Base-by-base conservation (phyloP, 139 green algal genomes). In the Edaphochlamys debaryana region DNA sequence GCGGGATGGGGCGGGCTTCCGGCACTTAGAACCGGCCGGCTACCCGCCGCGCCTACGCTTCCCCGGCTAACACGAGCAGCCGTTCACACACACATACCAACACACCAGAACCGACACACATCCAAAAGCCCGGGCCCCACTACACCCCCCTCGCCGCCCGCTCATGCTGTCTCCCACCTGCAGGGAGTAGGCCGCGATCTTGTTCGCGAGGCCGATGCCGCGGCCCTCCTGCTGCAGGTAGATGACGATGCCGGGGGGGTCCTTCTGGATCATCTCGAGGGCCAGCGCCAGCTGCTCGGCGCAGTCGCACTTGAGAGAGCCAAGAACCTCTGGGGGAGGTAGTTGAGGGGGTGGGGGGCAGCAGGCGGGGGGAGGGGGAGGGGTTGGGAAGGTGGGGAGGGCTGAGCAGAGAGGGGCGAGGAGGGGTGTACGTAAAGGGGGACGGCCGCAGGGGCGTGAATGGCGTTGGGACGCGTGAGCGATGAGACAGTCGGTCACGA, bases 201-300 rank as follows among this genome's bases (percentile, higher is more conserved):
- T 99, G 89, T 99, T 99, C 38, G 96, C 96, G 40, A 99, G 90
- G 5, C 96, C 96, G 32, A 99, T 98, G 73, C 96, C 96, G 8
- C 96, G 86, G 1, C 96, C 96, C 85, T 99, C 96, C 86, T 99
- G 96, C 88, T 98, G 95, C 81, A 99, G 79, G 87, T 99, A 99
- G 66, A 98, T 97, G 22, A 99, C 92, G 52, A 98, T 92, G 38
- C 96, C 96, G 3, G 87, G 87, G 7, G 79, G 86, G 36, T 78
- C n/a, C 2, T 52, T 42, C n/a, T 93, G 87, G 67, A 98, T 98
- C 79, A 91, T 95, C 3, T 95, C 76, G 84, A 98, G 72, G 3
- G 96, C 89, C 32, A 98, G 89, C 79, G 94, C 74, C 77, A 99
- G 85, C 93, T 99, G 96, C 85, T 98, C 94, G 15, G 93, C 91